These are phyloP conservation scores for Lizanozyma gosingica DNA, from an alignment of 1,139 yeast genomes.

Conservation along the genomic window DNA sequence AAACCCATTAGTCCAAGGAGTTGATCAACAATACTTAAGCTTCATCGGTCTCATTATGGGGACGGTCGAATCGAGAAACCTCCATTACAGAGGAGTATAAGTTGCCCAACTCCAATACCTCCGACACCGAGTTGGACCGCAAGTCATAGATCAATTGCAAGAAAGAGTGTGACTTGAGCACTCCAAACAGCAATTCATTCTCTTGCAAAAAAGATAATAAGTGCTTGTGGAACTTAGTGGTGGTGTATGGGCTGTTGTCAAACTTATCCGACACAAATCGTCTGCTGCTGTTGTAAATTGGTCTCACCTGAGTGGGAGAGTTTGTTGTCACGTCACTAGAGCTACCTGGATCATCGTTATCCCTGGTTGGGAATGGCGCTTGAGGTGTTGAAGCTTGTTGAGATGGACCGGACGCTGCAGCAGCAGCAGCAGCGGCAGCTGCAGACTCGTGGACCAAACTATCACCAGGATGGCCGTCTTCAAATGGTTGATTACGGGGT, in stretches of 20 bases:
- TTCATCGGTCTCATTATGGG: neutral
- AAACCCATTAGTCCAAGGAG: neutral
- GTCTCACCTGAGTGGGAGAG: slow-evolving; percentile 1
- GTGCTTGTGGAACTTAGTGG: slow-evolving; percentile 43
- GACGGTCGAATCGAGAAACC: slow-evolving; percentile 26
- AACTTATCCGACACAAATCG: slow-evolving; percentile 24
- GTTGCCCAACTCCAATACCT: slow-evolving; percentile 37
- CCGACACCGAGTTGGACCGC: slow-evolving; percentile 38
- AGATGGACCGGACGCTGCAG: slow-evolving; percentile 5
- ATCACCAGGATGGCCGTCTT: neutral
- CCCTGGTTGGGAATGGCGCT: neutral
- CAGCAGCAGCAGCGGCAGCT: slow-evolving; percentile 2
- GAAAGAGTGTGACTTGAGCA: slow-evolving; percentile 42
- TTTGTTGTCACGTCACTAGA: slow-evolving; percentile 2
- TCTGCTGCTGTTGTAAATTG: slow-evolving; percentile 5
- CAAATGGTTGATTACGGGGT: neutral
- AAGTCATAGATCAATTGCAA: slow-evolving; percentile 44
- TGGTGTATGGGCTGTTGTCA: slow-evolving; percentile 36
- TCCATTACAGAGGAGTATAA: slow-evolving; percentile 39
- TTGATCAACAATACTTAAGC: neutral
- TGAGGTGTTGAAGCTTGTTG: too few relatives aligned
- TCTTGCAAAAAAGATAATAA: slow-evolving; percentile 43
- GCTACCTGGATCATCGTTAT: neutral
- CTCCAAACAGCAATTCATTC: slow-evolving; percentile 40
- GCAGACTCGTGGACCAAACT: neutral